Percentiles rank a stretch among this genome's conserved stretches.
These are phyloP conservation scores for Aegilops tauschii DNA, from an alignment of 176 grass and related monocot species.

Conservation along the genomic window DNA sequence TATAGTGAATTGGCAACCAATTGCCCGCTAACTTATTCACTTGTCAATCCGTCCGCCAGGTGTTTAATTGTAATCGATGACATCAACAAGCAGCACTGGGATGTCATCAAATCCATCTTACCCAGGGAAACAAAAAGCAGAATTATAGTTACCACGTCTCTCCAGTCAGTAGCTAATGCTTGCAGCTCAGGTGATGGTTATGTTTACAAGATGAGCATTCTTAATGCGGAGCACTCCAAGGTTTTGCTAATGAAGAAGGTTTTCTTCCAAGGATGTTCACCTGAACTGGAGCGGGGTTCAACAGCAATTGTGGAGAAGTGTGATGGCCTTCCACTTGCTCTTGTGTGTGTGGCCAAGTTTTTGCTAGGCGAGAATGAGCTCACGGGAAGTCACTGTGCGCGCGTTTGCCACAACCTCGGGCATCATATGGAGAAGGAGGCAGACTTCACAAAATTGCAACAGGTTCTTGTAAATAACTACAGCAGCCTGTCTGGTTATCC, in stretches of 20 bases:
- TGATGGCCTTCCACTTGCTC: constrained; percentile 14
- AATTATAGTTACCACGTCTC: constrained; percentile 13
- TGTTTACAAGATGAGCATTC: constrained; percentile 11
- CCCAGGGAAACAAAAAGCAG: not conserved
- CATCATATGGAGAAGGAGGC: not conserved
- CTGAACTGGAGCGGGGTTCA: not conserved
- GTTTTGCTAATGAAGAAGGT: not conserved
- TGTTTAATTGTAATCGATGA: constrained; percentile 38
- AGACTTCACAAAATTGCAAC: not conserved
- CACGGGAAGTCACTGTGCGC: not conserved
- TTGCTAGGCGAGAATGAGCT: not conserved
- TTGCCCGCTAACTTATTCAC: not conserved
- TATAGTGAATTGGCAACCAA: not conserved
- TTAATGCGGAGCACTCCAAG: constrained; percentile 15
- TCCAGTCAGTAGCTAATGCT: not conserved
- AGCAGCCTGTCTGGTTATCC: not conserved
- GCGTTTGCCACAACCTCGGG: not conserved
- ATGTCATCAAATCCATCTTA: not conserved
- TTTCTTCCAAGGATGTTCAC: not conserved
- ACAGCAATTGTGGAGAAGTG: not conserved
- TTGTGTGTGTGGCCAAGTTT: not conserved
- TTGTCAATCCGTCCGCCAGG: not conserved
- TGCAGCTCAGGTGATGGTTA: not conserved
- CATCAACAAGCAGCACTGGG: not conserved
- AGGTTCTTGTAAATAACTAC: constrained; percentile 10